Conservation (phyloP, 352 stramenopile genomes). For the Pythium aquatile region DNA sequence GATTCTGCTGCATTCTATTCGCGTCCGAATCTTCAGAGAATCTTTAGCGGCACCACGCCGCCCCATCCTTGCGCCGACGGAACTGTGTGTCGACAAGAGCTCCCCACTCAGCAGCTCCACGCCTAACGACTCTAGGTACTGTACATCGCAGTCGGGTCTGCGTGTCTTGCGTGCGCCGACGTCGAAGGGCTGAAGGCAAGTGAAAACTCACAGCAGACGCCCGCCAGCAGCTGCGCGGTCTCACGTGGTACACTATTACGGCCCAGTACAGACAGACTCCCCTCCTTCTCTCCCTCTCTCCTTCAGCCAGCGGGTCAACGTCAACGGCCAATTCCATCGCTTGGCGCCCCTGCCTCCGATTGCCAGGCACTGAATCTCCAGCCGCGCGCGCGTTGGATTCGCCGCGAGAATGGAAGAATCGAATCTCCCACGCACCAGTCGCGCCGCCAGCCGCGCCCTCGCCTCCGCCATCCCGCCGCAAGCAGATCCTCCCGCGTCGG, state of each 20-base stretch:
- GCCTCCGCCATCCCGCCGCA: not conserved
- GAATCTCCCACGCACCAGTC: slow-evolving; percentile 19
- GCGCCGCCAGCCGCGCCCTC: not conserved
- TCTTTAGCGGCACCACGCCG: slow-evolving; percentile 23
- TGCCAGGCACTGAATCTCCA: slow-evolving; percentile 7
- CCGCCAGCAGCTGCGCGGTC: not conserved
- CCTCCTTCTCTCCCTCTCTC: not conserved
- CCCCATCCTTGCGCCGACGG: slow-evolving; percentile 1
- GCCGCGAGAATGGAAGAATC: slow-evolving; percentile 20
- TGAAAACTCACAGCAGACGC: not conserved
- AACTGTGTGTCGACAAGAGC: not conserved
- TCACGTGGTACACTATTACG: not conserved
- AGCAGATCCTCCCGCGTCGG: not conserved
- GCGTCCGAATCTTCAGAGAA: slow-evolving; percentile 21
- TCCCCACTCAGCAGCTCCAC: not conserved
- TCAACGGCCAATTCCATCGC: not conserved
- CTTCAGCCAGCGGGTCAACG: not conserved
- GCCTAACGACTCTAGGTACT: not conserved
- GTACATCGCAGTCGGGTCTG: not conserved
- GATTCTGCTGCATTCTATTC: not conserved
- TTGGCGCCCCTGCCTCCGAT: not conserved
- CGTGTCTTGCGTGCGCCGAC: slow-evolving; percentile 1
- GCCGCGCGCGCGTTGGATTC: slow-evolving; percentile 13
- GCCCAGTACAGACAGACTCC: not conserved
- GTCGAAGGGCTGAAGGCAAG: not conserved